Conservation (phyloP, 306 rosid genomes). For the Hippophae tibetana region DNA sequence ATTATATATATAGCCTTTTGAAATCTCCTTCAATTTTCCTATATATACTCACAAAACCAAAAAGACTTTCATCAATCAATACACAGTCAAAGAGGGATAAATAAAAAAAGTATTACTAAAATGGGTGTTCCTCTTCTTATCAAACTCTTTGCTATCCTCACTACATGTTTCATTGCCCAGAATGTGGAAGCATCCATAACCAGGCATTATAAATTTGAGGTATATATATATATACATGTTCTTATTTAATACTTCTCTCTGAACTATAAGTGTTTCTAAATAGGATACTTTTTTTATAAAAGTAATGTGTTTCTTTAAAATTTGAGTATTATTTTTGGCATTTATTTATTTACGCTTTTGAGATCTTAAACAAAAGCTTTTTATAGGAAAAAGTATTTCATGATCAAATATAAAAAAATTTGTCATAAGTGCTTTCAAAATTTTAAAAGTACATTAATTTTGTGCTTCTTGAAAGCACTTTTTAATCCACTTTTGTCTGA, state of each 20-base stretch:
- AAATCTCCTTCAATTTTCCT: neutral
- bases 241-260: neutral
- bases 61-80: neutral
- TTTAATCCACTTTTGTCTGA: too few relatives aligned
- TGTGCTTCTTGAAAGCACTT: too few relatives aligned
- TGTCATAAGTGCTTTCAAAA: too few relatives aligned
- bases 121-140: neutral
- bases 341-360: too few relatives aligned
- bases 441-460: too few relatives aligned
- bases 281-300: too few relatives aligned
- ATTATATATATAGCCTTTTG: neutral
- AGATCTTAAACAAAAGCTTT: too few relatives aligned
- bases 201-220: constrained; percentile 7
- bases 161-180: neutral
- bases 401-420: too few relatives aligned
- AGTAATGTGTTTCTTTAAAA: neutral
- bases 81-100: neutral
- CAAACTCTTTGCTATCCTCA: neutral
- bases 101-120: neutral
- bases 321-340: too few relatives aligned
- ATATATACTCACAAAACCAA: constrained; percentile 1
- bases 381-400: too few relatives aligned
- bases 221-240: neutral
- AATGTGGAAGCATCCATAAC: constrained; percentile 4
- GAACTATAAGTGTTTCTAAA: neutral